Percentiles rank a stretch among this genome's conserved stretches.
Conservation (phyloP, 2,329 filamentous ascomycete genomes). For the Rutstroemia sp. region DNA sequence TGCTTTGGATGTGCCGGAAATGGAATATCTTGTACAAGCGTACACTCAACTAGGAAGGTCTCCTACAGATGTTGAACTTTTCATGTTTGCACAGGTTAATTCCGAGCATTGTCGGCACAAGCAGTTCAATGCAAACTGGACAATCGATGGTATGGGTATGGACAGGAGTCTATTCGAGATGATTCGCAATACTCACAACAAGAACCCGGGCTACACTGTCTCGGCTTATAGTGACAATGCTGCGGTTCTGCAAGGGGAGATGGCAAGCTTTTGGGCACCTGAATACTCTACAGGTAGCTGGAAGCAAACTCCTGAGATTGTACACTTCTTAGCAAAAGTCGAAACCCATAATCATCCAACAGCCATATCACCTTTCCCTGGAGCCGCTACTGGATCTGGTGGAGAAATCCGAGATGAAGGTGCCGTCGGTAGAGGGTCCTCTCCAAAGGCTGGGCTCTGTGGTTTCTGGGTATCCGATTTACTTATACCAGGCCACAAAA, state of each 20-base stretch:
- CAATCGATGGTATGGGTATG: conserved; percentile 79
- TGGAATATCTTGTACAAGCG: conserved; percentile 86
- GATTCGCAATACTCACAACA: conserved; percentile 92
- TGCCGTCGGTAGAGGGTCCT: conserved; percentile 85
- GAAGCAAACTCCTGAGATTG: conserved; percentile 76
- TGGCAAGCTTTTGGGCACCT: conserved; percentile 77
- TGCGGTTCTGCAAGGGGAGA: conserved; percentile 73
- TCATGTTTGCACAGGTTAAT: conserved; percentile 99
- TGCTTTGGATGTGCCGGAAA: conserved; percentile 80
- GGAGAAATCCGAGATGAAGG: conserved; percentile 96
- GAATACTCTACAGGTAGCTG: conserved; percentile 81
- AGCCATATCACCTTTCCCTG: conserved; percentile 85
- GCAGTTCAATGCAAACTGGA: conserved; percentile 96
- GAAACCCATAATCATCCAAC: conserved; percentile 98
- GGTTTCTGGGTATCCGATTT: conserved; percentile 96
- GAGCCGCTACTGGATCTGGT: conserved; percentile 89
- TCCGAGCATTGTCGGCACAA: conserved; percentile 81
- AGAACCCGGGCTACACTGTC: conserved; percentile 72
- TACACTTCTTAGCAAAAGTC: conserved; percentile 87
- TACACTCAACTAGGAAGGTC: conserved; percentile 57
- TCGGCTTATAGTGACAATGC: conserved; percentile 98
- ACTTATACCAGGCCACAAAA: conserved; percentile 71
- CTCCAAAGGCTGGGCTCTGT: conserved; percentile 82
- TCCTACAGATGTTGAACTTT: conserved; percentile 80
- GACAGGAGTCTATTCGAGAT: conserved; percentile 81